Conservation (phyloP, 345 rosid species). For the Citrus sinensis region DNA sequence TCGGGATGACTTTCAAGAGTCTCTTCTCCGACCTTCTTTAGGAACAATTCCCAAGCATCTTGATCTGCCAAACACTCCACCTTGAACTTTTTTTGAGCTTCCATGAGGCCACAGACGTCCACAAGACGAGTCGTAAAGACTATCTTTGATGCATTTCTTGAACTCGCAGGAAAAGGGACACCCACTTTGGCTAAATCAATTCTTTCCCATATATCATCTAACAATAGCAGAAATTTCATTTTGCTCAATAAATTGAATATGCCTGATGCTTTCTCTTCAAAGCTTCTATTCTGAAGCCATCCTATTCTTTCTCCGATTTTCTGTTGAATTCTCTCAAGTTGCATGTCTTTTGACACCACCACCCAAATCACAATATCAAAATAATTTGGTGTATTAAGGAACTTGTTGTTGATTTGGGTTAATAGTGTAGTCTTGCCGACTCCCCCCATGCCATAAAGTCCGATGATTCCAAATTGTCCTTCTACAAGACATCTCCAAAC, state of each 20-base stretch:
- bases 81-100: conserved; percentile 11
- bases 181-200: conserved; percentile 7
- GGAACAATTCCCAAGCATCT: conserved; percentile 14
- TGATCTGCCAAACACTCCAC: conserved; percentile 7
- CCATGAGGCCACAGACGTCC: conserved; percentile 24
- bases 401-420: too few species aligned
- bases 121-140: conserved; percentile 24
- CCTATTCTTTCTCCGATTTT: too few species aligned
- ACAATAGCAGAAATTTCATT: conserved; percentile 18
- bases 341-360: too few species aligned
- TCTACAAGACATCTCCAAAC: background rate
- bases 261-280: background rate
- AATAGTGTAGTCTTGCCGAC: background rate
- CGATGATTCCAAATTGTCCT: background rate
- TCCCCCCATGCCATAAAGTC: too few species aligned
- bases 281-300: background rate
- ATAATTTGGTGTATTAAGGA: too few species aligned
- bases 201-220: background rate
- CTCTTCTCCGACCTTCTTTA: conserved; percentile 12
- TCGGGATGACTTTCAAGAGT: background rate
- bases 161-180: conserved; percentile 9
- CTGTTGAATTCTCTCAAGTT: too few species aligned
- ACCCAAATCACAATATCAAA: too few species aligned
- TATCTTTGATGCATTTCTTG: conserved; percentile 7
- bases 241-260: background rate